Conservation (phyloP, 164 flowering plant genomes). For the Nelumbo lutea region DNA sequence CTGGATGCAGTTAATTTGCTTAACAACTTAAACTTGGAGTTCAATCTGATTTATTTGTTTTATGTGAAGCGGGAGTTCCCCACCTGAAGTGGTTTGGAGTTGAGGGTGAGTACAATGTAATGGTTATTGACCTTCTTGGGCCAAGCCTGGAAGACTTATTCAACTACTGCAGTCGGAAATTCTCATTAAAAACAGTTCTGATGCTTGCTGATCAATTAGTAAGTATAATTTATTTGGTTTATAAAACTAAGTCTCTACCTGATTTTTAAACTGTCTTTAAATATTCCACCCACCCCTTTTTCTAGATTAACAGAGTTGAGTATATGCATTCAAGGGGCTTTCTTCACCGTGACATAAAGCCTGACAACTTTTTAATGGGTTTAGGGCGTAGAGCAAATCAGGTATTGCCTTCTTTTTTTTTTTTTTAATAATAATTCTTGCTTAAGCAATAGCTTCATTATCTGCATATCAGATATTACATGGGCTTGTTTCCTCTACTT, state of each 20-base stretch:
- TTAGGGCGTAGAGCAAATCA: slow-evolving; percentile 48
- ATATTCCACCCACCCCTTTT: background rate
- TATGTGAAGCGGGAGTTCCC: slow-evolving; percentile 54
- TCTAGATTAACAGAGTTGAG: slow-evolving; percentile 45
- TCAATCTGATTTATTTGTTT: slow-evolving; percentile 5
- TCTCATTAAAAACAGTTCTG: slow-evolving; percentile 56
- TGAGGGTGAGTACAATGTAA: slow-evolving; percentile 54
- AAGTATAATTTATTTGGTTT: slow-evolving; percentile 8
- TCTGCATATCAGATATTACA: too few relatives aligned
- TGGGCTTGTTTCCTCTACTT: too few relatives aligned
- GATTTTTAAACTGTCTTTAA: background rate
- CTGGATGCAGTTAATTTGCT: slow-evolving; percentile 1
- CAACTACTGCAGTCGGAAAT: slow-evolving; percentile 55
- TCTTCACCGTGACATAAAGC: slow-evolving; percentile 51
- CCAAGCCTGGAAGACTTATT: slow-evolving; percentile 70
- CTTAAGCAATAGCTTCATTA: too few relatives aligned
- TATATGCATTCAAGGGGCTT: slow-evolving; percentile 46
- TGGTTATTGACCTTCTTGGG: slow-evolving; percentile 66
- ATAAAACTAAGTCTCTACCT: background rate
- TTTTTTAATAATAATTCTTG: background rate
- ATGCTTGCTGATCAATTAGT: slow-evolving; percentile 78
- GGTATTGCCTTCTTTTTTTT: slow-evolving; percentile 19
- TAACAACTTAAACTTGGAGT: background rate
- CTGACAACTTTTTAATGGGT: slow-evolving; percentile 52
- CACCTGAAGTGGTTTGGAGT: slow-evolving; percentile 60